phyloP scores from a whole-genome alignment of 176 grass and related monocot species.

The Oropetium thomaeum region DNA sequence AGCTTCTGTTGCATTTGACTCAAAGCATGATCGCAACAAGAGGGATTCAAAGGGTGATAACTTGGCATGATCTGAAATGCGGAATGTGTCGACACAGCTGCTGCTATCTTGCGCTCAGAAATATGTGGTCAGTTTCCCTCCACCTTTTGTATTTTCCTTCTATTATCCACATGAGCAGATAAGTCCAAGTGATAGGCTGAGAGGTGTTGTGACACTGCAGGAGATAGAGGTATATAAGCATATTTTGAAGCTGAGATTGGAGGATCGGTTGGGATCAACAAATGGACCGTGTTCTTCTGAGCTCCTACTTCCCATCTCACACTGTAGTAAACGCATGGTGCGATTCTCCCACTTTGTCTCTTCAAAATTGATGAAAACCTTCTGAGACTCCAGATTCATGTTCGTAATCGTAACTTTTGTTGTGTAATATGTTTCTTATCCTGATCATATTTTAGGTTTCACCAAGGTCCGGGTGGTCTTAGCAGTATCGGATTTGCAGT shows the following conservation, averaged over 20 bases:
- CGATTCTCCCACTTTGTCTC: background rate
- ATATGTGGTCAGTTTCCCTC: constrained; percentile 58
- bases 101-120: constrained; percentile 49
- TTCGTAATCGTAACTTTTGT: background rate
- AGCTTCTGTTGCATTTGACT: constrained; percentile 28
- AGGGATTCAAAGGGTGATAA: background rate
- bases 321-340: constrained; percentile 48
- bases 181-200: constrained; percentile 50
- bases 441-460: constrained; percentile 44
- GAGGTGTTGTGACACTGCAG: constrained; percentile 19
- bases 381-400: background rate
- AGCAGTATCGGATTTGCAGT: constrained; percentile 54
- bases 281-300: constrained; percentile 76
- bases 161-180: constrained; percentile 71
- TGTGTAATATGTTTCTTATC: background rate
- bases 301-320: constrained; percentile 42
- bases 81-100: constrained; percentile 26
- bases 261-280: constrained; percentile 17
- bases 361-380: background rate
- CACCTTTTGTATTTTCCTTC: constrained; percentile 42
- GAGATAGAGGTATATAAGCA: constrained; percentile 48
- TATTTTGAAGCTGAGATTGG: background rate
- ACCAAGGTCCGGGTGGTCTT: constrained; percentile 39
- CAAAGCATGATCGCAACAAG: background rate
- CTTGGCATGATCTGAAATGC: constrained; percentile 42